Evolutionary conservation across 306 rosid species (phyloP), one percentile per base, ranked within the genome.

Genomic region (Begonia masoniana): DNA sequence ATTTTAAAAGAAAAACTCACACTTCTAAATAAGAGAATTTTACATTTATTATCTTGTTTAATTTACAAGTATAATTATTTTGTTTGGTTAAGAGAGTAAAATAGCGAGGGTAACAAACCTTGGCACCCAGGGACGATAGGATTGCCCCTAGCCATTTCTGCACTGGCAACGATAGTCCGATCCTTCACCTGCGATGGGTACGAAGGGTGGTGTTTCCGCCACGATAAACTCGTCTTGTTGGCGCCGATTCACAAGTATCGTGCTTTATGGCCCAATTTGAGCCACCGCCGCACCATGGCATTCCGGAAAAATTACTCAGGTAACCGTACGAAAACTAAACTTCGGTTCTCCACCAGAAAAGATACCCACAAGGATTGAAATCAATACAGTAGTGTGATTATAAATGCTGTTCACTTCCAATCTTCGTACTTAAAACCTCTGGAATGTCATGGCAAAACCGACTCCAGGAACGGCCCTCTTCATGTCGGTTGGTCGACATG

Each of bases 211-310:
- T 56, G 0, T 51, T 53, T 0, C 23, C 51, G n/a, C 50, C 41
- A 43, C 77, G 0, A 68, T 46, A 26, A 65, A 21, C 42, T 66
- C 1, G 55, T 8, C 1, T 58, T 36, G 0, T 63, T 51, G 14
- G 8, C 4, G 62, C 82, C 0, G 54, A 10, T 0, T 2, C 1
- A 47, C 86, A 73, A 1, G 46, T 57, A 10, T 35, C 1, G 0
- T 51, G 13, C 15, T 69, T 71, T 3, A 65, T 68, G 10, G 51
- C 59, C 87, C 87, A 80, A 56, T n/a, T 76, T 74, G 16, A 71
- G 46, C n/a, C 8, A 80, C 74, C 24, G 46, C 1, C 0, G 74
- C 10, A 58, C 8, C 0, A 13, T 3, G 9, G 56, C 4, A n/a
- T 2, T 7, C n/a, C 3, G 56, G 17, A n/a, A 51, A 75, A 61